These are phyloP conservation scores for Corynespora cassiicola DNA, from an alignment of 2,329 filamentous ascomycete genomes.

Conservation along the genomic window DNA sequence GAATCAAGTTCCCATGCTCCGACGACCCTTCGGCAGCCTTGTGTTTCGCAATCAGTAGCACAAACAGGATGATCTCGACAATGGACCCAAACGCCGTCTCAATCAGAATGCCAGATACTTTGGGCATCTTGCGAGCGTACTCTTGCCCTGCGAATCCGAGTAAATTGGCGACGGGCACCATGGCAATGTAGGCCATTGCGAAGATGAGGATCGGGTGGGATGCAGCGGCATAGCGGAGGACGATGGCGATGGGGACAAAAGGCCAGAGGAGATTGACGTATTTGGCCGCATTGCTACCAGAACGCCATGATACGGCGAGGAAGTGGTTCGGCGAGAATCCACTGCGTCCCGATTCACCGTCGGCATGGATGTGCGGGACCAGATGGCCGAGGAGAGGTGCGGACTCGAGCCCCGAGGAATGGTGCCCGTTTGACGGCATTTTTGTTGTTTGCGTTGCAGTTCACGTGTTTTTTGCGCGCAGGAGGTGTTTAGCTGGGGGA, in stretches of 20 bases:
- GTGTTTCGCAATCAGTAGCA: slow-evolving; percentile 69
- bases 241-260: slow-evolving; percentile 73
- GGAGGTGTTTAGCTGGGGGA: neutral
- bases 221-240: slow-evolving; percentile 60
- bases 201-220: slow-evolving; percentile 69
- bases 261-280: slow-evolving; percentile 77
- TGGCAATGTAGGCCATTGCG: slow-evolving; percentile 73
- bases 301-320: slow-evolving; percentile 67
- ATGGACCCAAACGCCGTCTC: slow-evolving; percentile 70
- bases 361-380: slow-evolving; percentile 48
- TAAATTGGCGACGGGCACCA: slow-evolving; percentile 77
- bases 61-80: slow-evolving; percentile 82
- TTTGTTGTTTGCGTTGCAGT: neutral
- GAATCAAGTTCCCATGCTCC: slow-evolving; percentile 49
- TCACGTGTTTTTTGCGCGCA: neutral
- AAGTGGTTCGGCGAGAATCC: slow-evolving; percentile 71
- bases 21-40: slow-evolving; percentile 47
- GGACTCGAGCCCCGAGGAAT: slow-evolving; percentile 28
- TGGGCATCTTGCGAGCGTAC: slow-evolving; percentile 74
- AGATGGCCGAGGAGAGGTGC: slow-evolving; percentile 39
- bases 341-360: slow-evolving; percentile 71
- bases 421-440: slow-evolving; percentile 24
- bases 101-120: slow-evolving; percentile 70
- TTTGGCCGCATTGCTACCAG: slow-evolving; percentile 68
- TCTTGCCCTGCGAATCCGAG: slow-evolving; percentile 77